Evolutionary conservation across 2,329 filamentous ascomycete genomes (phyloP), one percentile per base, ranked within the genome.

Genomic region (Diaporthe batatas): DNA sequence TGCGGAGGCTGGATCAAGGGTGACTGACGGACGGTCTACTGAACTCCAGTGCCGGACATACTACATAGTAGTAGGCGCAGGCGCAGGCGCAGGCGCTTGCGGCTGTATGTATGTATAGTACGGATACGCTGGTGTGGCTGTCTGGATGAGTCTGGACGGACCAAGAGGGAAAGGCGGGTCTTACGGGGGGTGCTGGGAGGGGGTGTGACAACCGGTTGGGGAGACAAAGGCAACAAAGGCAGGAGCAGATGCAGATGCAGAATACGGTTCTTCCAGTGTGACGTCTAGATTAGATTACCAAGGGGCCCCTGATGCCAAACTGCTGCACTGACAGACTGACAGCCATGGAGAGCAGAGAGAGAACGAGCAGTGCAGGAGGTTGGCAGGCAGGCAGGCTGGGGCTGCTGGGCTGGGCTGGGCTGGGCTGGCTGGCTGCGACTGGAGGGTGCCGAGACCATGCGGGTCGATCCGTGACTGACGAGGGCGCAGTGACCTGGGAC

Each of bases 401-500:
- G 7, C 29, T 29, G 29, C 29, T 29, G 29, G 29, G 29, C 29
- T 29, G 29, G 29, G 29, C 29, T 29, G 29, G 29, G 29, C 29
- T 29, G 29, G 29, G 29, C 29, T 29, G 39, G 39, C 39, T 42
- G 39, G 39, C 14, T 62, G 58, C 59, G 49, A 18, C 58, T 64
- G 59, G 42, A 21, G 59, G 25, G 29, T 32, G 58, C 59, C 59
- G 59, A 65, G 59, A 51, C 44, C 62, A 64, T 47, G 68, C 68
- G 68, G 68, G 68, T 64, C 57, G 68, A 71, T 71, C 68, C 57
- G 68, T 71, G 47, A 71, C 55, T 53, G 57, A 53, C 62, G 47
- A 67, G 62, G n/a, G n/a, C 32, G 25, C 62, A 23, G 18, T 32
- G 42, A 54, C 68, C 42, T 71, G 68, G 68, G 44, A n/a, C 57